phyloP scores from a whole-genome alignment of 2,329 filamentous ascomycete species.

The Cyphellophora attinorum region DNA sequence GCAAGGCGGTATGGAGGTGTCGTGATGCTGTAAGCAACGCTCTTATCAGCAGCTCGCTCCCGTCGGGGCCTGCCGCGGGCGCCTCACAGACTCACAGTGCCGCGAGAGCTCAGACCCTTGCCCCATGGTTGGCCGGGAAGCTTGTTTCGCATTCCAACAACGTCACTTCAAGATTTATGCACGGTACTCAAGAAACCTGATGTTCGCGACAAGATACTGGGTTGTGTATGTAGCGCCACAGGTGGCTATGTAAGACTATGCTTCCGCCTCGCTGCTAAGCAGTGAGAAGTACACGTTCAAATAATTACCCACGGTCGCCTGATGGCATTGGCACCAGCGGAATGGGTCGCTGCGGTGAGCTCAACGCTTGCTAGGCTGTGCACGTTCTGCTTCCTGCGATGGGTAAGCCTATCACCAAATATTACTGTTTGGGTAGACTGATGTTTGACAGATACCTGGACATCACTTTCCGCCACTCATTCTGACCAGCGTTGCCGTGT shows the following conservation, averaged over 20 bases:
- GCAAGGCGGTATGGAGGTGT: too few relatives aligned
- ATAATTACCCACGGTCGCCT: not conserved
- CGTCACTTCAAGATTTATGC: too few relatives aligned
- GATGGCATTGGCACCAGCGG: constrained; percentile 3
- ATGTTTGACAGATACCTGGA: constrained; percentile 26
- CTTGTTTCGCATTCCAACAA: too few relatives aligned
- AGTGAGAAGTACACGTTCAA: not conserved
- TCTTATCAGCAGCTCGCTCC: too few relatives aligned
- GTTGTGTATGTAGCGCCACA: too few relatives aligned
- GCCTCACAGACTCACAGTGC: too few relatives aligned
- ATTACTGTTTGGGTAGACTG: constrained; percentile 1
- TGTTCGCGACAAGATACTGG: too few relatives aligned
- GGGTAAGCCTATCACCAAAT: constrained; percentile 22
- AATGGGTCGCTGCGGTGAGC: constrained; percentile 22
- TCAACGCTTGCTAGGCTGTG: constrained; percentile 25
- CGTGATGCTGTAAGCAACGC: too few relatives aligned
- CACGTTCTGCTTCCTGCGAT: constrained; percentile 31
- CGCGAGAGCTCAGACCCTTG: too few relatives aligned
- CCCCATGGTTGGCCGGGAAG: too few relatives aligned
- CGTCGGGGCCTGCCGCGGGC: too few relatives aligned
- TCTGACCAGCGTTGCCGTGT: constrained; percentile 33
- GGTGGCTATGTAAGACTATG: not conserved
- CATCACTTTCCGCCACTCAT: constrained; percentile 27
- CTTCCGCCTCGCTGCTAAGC: not conserved
- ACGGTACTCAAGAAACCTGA: too few relatives aligned